Evolutionary conservation across 2,329 filamentous ascomycete species (phyloP).

Genomic region (Phyllosticta citribraziliensis): DNA sequence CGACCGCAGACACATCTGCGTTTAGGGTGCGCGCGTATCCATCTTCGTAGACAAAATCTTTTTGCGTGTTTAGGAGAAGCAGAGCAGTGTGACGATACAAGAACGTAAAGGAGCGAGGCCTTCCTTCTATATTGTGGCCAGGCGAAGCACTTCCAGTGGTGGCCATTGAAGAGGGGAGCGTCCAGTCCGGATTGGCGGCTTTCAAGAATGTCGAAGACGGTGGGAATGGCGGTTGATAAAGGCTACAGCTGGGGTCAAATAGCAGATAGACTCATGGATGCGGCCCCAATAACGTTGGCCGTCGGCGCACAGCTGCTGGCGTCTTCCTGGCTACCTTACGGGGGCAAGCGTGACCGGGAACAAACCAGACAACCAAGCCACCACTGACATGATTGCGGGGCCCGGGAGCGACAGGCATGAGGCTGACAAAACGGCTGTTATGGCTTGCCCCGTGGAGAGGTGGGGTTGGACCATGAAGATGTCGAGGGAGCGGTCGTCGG

Average conservation of each 20-base stretch:
- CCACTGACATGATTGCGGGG: neutral
- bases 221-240: neutral
- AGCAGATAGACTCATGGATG: neutral
- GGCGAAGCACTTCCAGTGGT: neutral
- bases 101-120: slow-evolving; percentile 42
- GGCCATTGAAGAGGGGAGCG: neutral
- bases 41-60: slow-evolving; percentile 40
- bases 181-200: neutral
- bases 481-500: no score
- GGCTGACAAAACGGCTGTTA: neutral
- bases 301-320: slow-evolving; percentile 3
- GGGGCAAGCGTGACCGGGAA: neutral
- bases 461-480: neutral
- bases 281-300: slow-evolving; percentile 2
- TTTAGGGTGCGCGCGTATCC: slow-evolving; percentile 45
- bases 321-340: neutral
- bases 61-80: slow-evolving; percentile 44
- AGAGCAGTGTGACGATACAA: slow-evolving; percentile 37
- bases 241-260: neutral
- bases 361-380: neutral
- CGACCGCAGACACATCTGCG: slow-evolving; percentile 30
- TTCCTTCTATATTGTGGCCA: slow-evolving; percentile 18
- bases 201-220: neutral
- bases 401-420: neutral
- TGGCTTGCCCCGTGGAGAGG: neutral